Percentiles rank a stretch among this genome's conserved stretches.
Evolutionary conservation across 2,329 filamentous ascomycete genomes (phyloP).

Genomic region (Dactylellina cionopaga): DNA sequence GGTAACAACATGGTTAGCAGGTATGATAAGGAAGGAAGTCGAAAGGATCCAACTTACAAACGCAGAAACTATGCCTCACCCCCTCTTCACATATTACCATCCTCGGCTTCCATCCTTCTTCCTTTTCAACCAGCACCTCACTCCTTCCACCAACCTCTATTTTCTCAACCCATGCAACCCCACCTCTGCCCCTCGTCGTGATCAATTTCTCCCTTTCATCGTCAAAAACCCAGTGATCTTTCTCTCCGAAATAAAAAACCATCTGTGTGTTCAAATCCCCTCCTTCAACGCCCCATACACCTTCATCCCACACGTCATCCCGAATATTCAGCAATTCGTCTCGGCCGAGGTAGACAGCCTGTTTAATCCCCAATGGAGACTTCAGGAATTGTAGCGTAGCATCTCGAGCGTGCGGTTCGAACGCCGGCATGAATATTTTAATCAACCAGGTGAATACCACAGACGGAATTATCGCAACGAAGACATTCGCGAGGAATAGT

Average conservation of each 20-base stretch:
- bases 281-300: conserved; percentile 66
- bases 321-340: conserved; percentile 70
- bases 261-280: conserved; percentile 62
- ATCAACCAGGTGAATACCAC: conserved; percentile 18
- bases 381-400: conserved; percentile 68
- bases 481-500: conserved; percentile 13
- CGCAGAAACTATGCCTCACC: conserved; percentile 71
- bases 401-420: conserved; percentile 62
- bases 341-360: conserved; percentile 69
- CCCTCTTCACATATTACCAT: conserved; percentile 68
- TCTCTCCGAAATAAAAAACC: conserved; percentile 69
- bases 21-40: not conserved
- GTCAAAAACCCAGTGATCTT: conserved; percentile 72
- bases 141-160: too few relatives aligned
- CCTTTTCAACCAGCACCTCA: conserved; percentile 57
- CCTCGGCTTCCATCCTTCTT: conserved; percentile 59
- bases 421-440: conserved; percentile 33
- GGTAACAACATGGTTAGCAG: not conserved
- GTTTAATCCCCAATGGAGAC: conserved; percentile 69
- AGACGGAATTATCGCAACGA: conserved; percentile 22
- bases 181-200: conserved; percentile 57
- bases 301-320: conserved; percentile 70
- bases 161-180: conserved; percentile 51
- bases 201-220: conserved; percentile 67
- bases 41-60: conserved; percentile 61